Conservation (phyloP, 768 basidiomycete genomes). For the Scleroderma bovista region DNA sequence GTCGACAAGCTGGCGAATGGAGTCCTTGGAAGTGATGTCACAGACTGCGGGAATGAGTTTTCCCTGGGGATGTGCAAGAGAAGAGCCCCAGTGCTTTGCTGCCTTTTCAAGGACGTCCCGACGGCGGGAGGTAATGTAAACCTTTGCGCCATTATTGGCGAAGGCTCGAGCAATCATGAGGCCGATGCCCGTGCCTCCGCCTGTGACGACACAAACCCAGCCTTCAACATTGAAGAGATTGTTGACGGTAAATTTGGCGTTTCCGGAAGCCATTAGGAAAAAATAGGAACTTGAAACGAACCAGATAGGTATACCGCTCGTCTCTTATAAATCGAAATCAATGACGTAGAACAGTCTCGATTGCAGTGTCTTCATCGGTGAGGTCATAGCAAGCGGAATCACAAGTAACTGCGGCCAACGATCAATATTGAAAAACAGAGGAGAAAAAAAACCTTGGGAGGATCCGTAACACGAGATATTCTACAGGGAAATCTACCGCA, state of each 20-base stretch:
- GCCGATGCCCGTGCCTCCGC: no score
- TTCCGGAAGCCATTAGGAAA: background rate
- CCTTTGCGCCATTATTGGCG: slow-evolving; percentile 37
- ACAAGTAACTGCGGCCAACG: no score
- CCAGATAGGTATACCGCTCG: no score
- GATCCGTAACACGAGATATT: no score
- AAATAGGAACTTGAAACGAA: no score
- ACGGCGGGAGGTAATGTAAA: slow-evolving; percentile 36
- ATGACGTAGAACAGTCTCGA: no score
- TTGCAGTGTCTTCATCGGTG: no score
- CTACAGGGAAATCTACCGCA: no score
- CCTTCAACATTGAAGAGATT: slow-evolving; percentile 5
- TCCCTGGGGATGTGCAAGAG: slow-evolving; percentile 22
- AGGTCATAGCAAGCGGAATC: no score
- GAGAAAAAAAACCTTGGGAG: no score
- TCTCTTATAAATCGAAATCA: background rate
- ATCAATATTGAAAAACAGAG: no score
- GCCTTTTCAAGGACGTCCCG: slow-evolving; percentile 27
- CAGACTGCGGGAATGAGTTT: slow-evolving; percentile 23
- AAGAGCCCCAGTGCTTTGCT: slow-evolving; percentile 17
- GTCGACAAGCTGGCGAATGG: slow-evolving; percentile 19
- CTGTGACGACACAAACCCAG: slow-evolving; percentile 53
- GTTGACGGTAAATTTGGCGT: background rate
- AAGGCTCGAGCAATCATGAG: slow-evolving; percentile 39
- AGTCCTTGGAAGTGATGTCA: slow-evolving; percentile 15